Conservation (phyloP, 768 basidiomycete genomes). For the Russula lepida region DNA sequence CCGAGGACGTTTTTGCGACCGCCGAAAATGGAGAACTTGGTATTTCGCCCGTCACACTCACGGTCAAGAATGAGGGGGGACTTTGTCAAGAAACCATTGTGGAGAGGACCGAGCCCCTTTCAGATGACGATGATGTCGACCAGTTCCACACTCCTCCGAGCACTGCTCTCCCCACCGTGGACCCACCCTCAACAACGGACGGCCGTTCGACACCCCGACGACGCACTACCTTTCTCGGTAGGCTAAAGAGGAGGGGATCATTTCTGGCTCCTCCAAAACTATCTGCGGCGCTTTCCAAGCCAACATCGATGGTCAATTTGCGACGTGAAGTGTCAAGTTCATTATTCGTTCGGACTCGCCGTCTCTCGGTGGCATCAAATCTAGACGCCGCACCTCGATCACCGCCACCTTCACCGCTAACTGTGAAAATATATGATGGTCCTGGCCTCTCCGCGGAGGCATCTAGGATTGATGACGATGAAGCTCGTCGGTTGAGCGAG, state of each 20-base stretch:
- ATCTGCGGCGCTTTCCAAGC: not conserved
- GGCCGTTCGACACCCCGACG: not conserved
- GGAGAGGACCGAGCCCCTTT: conserved; percentile 4
- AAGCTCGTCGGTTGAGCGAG: conserved; percentile 62
- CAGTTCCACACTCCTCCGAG: not conserved
- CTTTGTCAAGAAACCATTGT: conserved; percentile 9
- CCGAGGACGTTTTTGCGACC: not conserved
- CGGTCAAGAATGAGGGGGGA: conserved; percentile 10
- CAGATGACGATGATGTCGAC: conserved; percentile 7
- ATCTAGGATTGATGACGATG: conserved; percentile 53
- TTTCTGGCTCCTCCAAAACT: not conserved
- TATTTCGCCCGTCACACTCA: not conserved
- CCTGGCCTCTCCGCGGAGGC: conserved; percentile 50
- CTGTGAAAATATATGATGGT: conserved; percentile 50
- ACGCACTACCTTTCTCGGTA: not conserved
- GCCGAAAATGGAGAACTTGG: conserved; percentile 1
- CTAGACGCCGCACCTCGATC: not conserved
- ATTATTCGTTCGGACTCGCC: not conserved
- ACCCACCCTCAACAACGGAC: not conserved
- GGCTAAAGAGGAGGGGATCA: not conserved
- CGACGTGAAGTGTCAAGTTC: conserved; percentile 5
- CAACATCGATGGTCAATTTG: conserved; percentile 2
- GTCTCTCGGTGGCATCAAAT: not conserved
- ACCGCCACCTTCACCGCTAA: conserved; percentile 35
- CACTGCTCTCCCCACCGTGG: not conserved